Conservation (phyloP, 768 basidiomycete genomes). For the Coprinopsis sp. region DNA sequence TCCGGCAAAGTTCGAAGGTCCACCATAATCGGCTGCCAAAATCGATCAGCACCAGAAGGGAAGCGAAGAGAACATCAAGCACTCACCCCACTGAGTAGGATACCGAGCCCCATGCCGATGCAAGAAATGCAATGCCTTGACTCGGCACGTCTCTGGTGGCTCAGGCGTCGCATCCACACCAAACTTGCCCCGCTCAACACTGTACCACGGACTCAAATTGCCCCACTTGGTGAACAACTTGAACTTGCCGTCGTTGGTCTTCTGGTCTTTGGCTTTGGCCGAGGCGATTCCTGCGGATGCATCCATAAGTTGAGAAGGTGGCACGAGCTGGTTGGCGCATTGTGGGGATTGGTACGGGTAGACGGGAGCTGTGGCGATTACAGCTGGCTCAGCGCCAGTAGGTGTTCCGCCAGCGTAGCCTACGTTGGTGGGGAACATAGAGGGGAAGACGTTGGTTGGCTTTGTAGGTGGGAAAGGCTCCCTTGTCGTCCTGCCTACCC, state of each 20-base stretch:
- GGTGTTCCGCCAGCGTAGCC: slow-evolving; percentile 77
- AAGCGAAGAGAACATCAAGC: too few relatives aligned
- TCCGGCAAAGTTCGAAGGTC: slow-evolving; percentile 51
- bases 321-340: slow-evolving; percentile 54
- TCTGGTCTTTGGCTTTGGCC: slow-evolving; percentile 6
- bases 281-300: slow-evolving; percentile 9
- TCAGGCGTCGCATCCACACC: slow-evolving; percentile 70
- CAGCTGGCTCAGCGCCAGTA: slow-evolving; percentile 71
- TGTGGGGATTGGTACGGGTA: slow-evolving; percentile 71
- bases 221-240: slow-evolving; percentile 78
- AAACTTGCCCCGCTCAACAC: slow-evolving; percentile 58
- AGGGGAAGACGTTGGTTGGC: slow-evolving; percentile 69
- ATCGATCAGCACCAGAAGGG: not conserved
- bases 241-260: slow-evolving; percentile 39
- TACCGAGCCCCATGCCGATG: slow-evolving; percentile 81
- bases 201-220: slow-evolving; percentile 84
- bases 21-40: slow-evolving; percentile 52
- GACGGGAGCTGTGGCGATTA: slow-evolving; percentile 70
- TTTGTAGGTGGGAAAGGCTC: slow-evolving; percentile 68
- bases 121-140: slow-evolving; percentile 74
- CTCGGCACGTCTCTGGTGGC: slow-evolving; percentile 60
- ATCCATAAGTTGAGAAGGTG: slow-evolving; percentile 38
- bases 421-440: slow-evolving; percentile 71
- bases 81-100: slow-evolving; percentile 61
- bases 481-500: slow-evolving; percentile 66